These are phyloP conservation scores for Paraurostyla sp. DNA, from an alignment of 73 alveolate species.

Conservation along the genomic window DNA sequence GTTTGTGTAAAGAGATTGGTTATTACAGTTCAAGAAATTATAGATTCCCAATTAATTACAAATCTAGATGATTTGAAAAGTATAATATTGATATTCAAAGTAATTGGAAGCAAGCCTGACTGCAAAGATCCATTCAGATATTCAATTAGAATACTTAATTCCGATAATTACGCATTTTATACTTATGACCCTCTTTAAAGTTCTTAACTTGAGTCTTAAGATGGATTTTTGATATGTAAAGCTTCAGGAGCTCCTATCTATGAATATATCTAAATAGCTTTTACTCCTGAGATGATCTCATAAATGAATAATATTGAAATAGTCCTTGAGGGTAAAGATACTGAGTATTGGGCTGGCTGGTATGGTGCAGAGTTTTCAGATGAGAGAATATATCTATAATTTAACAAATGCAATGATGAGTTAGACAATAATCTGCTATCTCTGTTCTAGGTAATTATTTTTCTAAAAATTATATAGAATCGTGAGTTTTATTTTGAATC, in stretches of 20 bases:
- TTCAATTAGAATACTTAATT: background rate
- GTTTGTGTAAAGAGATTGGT: background rate
- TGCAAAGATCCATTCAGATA: background rate
- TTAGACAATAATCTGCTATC: background rate
- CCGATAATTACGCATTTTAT: background rate
- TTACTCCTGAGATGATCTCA: background rate
- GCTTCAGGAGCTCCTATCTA: background rate
- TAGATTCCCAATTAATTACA: background rate
- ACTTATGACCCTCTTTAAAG: too few relatives aligned
- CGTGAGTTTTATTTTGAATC: background rate
- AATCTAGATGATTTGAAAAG: background rate
- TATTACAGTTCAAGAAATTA: constrained; percentile 5
- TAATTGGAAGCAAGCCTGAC: constrained; percentile 7
- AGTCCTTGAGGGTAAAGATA: constrained; percentile 77
- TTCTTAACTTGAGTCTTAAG: background rate
- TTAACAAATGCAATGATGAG: background rate
- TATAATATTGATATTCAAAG: background rate
- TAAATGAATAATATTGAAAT: constrained; percentile 44
- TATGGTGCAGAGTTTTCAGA: constrained; percentile 74
- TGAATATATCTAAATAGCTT: background rate
- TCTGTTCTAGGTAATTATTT: background rate
- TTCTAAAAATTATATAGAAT: background rate
- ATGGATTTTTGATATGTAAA: background rate
- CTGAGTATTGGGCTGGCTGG: constrained; percentile 86
- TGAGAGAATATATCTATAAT: background rate